Evolutionary conservation across 1,139 yeast species (phyloP), one percentile per base, ranked within the genome.

Genomic region (Pneumocystis murina): DNA sequence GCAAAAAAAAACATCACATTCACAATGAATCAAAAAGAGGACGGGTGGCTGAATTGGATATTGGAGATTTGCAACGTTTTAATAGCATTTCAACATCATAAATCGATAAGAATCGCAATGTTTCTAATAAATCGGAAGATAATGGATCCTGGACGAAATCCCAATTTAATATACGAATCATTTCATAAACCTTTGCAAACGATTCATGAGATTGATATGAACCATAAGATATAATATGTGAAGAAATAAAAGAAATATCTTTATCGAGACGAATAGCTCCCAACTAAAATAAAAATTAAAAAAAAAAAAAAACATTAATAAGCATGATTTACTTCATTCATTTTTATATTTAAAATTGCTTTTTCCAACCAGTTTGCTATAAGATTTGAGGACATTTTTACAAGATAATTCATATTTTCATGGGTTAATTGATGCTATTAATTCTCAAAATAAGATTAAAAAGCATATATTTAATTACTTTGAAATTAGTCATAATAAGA

Each of bases 241-340:
- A 66, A 65, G 35, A 66, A 65, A 91, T 79, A 61, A 82, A 78
- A 55, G 92, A 84, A 60, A 91, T 76, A 72, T 91, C 97, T 66
- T 87, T 83, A 69, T 94, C 98, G 62, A 94, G 76, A 68, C 85
- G 86, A 43, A 90, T 80, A 0, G 95, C 85, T 0, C 97, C 97
- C 62, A 87, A 75, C 68, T 87, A 95, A 5, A 70, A 87, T 90
- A 67, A 89, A 83, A 3, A 20, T 48, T 48, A 48, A 8, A 3
- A 16, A 39, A 39, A 48, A 8, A 3, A 16, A 39, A 39, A 14
- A 16, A 16, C n/a, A 39, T 14, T 39, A 39, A 39, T 14, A 39
- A 14, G 41, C 4, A 3, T 14, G 41, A 39, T 39, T 48, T 48
- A 48, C 55, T 16, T 48, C 55, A 12, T 48, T 48, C 28, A 48